Base-by-base conservation (phyloP, 306 rosid genomes). In the Vigna hirtella region DNA sequence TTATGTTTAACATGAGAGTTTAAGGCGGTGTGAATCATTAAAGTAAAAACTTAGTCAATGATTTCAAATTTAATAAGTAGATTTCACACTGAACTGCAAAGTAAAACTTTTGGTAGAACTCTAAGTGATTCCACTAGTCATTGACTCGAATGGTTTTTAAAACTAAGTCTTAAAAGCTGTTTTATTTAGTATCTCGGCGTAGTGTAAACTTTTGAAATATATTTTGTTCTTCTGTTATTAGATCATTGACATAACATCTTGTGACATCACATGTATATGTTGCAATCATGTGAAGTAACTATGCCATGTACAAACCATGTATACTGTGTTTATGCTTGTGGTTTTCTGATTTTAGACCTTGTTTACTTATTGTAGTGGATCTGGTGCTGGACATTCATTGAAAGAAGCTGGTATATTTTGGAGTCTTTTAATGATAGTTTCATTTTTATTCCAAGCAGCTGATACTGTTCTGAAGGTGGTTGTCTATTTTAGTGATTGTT, bases 361-460 rank as follows among this genome's bases (percentile, higher is more conserved):
- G 51, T 79, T 28, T 68, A 68, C 43, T 74, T 13, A 77, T 77
- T 82, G 76, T 82, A 91, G 98, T 84, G 98, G 97, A 78, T 91
- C 98, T 73, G 78, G 86, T 85, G 98, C 94, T 50, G 97, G 97
- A 61, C 67, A 88, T 79, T 93, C 97, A 82, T 87, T 93, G 74
- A 87, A 86, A 82, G 94, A 89, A 72, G 98, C 93, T 56, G 90
- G 98, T 69, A 78, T 84, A 40, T 93, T 93, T 77, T 93, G 98
- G 98, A 91, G 91, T 79, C 81, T 88, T 84, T 77, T 93, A 87
- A 93, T 93, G 98, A 87, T 84, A 74, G 66, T 83, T 83, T 93
- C 98, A 66, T 93, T 91, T 86, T 85, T 91, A 77, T 89, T 93
- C 83, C 98, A 93, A 89, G 98, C 98, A 48, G 96, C 97, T 40